Evolutionary conservation across 768 basidiomycete genomes (phyloP), one percentile per base, ranked within the genome.

Genomic region (Auricularia sp.): DNA sequence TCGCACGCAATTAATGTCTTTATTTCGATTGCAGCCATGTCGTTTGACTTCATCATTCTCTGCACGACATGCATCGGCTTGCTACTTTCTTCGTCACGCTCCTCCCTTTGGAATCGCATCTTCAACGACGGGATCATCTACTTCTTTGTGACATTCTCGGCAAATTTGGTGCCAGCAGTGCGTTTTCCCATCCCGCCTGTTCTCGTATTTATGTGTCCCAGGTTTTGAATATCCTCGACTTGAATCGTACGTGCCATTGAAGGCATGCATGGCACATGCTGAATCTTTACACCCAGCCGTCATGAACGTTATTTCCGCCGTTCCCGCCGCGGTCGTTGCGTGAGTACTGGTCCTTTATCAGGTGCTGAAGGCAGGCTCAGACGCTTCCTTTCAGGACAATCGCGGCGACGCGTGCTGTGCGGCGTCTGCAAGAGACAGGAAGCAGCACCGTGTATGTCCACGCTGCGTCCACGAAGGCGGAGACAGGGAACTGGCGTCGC

Each of bases 1-100:
- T 36, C 16, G 11, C 3, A 18, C 66, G 64, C 12, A 39, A 29
- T 54, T 34, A 39, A 67, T 18, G 43, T 61, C 29, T 29, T 63
- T n/a, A 58, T 47, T 7, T 47, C 18, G 16, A n/a, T 0, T 3
- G 18, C 65, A 51, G 82, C 85, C 60, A 90, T 90, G 88, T 74
- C 75, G 23, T 88, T 88, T 70, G 88, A 90, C 74, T 78, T 90
- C 66, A 70, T 76, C 16, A 86, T 90, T 61, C 73, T 90, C 36
- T 75, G 74, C 58, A 76, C 89, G 61, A 87, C 86, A 51, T 51
- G 47, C 47, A 18, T 51, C 18, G 47, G 47, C 47, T 51, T 51
- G 47, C 47, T 51, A 6, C 14, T 51, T 6, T 51, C 47, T 21
- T 51, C 47, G 47, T 51, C 47, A 18, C 47, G 47, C 5, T 51